These are phyloP conservation scores for Mycena crocata DNA, from an alignment of 768 basidiomycete genomes.

Conservation along the genomic window DNA sequence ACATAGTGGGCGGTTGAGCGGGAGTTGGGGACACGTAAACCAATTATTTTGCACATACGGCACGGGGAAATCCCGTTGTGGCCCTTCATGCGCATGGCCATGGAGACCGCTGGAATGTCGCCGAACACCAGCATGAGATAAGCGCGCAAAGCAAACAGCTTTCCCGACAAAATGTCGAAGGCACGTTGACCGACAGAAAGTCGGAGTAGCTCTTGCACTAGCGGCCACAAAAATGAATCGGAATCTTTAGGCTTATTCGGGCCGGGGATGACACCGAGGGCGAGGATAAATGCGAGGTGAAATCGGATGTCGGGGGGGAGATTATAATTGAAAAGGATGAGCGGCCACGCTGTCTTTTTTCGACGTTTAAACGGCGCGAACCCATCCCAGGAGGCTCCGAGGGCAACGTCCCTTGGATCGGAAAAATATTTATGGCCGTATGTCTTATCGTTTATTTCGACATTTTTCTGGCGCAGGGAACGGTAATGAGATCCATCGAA, in stretches of 20 bases:
- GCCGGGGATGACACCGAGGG: constrained; percentile 55
- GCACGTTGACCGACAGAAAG: constrained; percentile 47
- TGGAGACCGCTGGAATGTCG: constrained; percentile 46
- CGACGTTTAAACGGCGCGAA: background rate
- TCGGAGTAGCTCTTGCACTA: constrained; percentile 47
- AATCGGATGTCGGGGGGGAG: constrained; percentile 51
- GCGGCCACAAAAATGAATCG: constrained; percentile 51
- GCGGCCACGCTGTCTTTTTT: constrained; percentile 48
- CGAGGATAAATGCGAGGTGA: constrained; percentile 45
- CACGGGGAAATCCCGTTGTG: constrained; percentile 50
- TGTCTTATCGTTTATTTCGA: background rate
- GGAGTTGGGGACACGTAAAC: constrained; percentile 31
- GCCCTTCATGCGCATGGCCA: too few relatives aligned
- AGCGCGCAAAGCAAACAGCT: constrained; percentile 43
- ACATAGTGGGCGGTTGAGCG: constrained; percentile 40
- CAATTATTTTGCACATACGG: constrained; percentile 42
- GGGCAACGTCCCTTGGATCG: background rate
- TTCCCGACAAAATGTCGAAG: constrained; percentile 34
- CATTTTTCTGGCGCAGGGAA: background rate
- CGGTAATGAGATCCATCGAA: background rate
- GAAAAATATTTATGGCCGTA: background rate
- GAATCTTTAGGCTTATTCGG: constrained; percentile 51
- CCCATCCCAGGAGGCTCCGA: background rate
- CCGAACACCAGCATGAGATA: constrained; percentile 45
- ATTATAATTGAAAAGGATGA: constrained; percentile 56